A percentile compares a stretch with the other conserved stretches of the same genome.
These are phyloP conservation scores for Leccinum variicolor DNA, from an alignment of 768 basidiomycete species.

Conservation along the genomic window DNA sequence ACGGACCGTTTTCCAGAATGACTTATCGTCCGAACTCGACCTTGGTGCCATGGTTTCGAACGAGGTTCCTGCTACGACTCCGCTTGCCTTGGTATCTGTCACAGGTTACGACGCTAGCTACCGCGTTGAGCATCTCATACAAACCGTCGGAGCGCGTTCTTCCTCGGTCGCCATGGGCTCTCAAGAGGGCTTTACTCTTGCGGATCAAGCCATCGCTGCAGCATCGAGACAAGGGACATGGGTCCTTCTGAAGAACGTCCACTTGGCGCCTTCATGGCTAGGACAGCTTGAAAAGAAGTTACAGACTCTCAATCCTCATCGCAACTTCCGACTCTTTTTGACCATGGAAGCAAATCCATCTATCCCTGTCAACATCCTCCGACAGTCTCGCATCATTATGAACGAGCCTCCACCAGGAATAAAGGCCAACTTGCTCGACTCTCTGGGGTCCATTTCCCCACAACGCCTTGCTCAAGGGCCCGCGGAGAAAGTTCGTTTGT, in stretches of 20 bases:
- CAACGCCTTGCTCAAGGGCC: constrained; percentile 80
- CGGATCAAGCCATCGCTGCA: constrained; percentile 92
- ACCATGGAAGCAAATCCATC: constrained; percentile 97
- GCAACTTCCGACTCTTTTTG: constrained; percentile 93
- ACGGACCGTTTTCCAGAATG: constrained; percentile 70
- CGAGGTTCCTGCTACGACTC: constrained; percentile 78
- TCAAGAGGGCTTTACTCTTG: constrained; percentile 92
- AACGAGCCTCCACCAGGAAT: constrained; percentile 98
- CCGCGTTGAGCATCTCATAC: constrained; percentile 84
- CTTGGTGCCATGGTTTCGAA: constrained; percentile 72
- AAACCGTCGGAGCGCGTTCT: constrained; percentile 72
- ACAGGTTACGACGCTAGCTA: constrained; percentile 99
- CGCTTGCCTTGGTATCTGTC: constrained; percentile 88
- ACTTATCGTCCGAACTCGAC: constrained; percentile 78
- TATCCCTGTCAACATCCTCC: constrained; percentile 94
- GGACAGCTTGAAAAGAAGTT: constrained; percentile 95
- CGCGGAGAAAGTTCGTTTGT: constrained; percentile 86
- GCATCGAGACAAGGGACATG: constrained; percentile 93
- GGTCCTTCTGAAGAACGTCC: constrained; percentile 97
- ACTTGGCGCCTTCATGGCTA: constrained; percentile 93
- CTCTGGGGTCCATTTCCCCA: constrained; percentile 68
- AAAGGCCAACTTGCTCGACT: constrained; percentile 94
- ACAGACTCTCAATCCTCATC: constrained; percentile 85
- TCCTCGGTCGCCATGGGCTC: constrained; percentile 97
- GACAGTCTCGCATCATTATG: constrained; percentile 96